Percentiles rank a stretch among this genome's conserved stretches.
phyloP scores from a whole-genome alignment of 805 yeast species.

The Candida odintsovae region DNA sequence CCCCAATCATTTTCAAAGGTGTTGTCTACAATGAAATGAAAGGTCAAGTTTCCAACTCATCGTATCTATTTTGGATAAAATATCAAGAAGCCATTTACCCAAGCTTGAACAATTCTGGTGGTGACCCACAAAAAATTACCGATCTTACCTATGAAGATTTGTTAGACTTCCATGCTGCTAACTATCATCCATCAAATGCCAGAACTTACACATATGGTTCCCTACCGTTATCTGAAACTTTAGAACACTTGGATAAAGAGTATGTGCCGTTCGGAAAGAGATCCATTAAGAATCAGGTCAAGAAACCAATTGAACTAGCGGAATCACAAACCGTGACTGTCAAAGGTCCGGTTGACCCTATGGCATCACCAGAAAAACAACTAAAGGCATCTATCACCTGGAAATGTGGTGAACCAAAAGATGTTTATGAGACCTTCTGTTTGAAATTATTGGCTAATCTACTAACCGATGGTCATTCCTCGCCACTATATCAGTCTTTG shows the following conservation, averaged over 20 bases:
- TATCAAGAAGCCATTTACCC: conserved; percentile 84
- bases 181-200: conserved; percentile 90
- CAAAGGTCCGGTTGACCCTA: conserved; percentile 80
- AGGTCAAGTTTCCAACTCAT: conserved; percentile 88
- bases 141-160: conserved; percentile 69
- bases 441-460: conserved; percentile 66
- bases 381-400: conserved; percentile 81
- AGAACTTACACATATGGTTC: conserved; percentile 85
- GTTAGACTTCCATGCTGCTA: conserved; percentile 62
- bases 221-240: conserved; percentile 55
- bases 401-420: conserved; percentile 71
- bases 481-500: conserved; percentile 81
- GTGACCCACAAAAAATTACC: conserved; percentile 83
- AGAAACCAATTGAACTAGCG: conserved; percentile 26
- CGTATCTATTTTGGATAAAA: conserved; percentile 78
- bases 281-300: conserved; percentile 26
- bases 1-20: conserved; percentile 79
- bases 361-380: conserved; percentile 62
- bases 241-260: conserved; percentile 47
- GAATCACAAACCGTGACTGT: conserved; percentile 32
- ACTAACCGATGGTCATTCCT: conserved; percentile 84
- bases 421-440: conserved; percentile 64
- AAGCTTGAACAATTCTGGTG: conserved; percentile 84
- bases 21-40: conserved; percentile 98
- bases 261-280: conserved; percentile 52